These are phyloP conservation scores for Nephromyces sp. DNA, from an alignment of 169 alveolate species.

Conservation along the genomic window DNA sequence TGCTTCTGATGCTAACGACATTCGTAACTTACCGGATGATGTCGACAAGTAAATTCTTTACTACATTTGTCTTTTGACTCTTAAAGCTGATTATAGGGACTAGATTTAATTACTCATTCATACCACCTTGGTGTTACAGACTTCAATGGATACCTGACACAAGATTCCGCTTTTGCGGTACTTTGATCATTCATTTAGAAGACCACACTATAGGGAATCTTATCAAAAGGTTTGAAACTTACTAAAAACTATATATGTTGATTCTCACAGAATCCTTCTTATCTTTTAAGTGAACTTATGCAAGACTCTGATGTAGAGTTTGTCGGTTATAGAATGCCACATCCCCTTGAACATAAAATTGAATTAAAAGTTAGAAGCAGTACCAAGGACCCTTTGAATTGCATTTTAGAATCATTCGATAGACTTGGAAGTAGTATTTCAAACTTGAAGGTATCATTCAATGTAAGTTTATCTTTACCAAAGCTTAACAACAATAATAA, in stretches of 20 bases:
- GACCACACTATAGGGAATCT: conserved; percentile 82
- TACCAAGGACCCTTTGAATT: neutral
- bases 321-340: conserved; percentile 84
- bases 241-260: neutral
- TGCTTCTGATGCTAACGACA: conserved; percentile 27
- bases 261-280: neutral
- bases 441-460: neutral
- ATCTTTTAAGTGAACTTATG: conserved; percentile 55
- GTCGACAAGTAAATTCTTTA: conserved; percentile 14
- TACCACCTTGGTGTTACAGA: conserved; percentile 21
- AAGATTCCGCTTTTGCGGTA: conserved; percentile 74
- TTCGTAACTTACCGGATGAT: conserved; percentile 14
- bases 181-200: conserved; percentile 73
- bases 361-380: conserved; percentile 4
- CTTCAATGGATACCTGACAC: conserved; percentile 74
- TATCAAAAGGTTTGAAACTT: neutral
- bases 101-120: neutral
- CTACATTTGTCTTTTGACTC: neutral
- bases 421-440: neutral
- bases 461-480: neutral
- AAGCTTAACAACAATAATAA: too few relatives aligned
- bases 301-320: conserved; percentile 74
- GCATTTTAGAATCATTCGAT: neutral
- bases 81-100: neutral
- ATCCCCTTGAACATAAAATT: conserved; percentile 69